Evolutionary conservation across 805 yeast genomes (phyloP).

Genomic region (Spathaspora gorwiae): DNA sequence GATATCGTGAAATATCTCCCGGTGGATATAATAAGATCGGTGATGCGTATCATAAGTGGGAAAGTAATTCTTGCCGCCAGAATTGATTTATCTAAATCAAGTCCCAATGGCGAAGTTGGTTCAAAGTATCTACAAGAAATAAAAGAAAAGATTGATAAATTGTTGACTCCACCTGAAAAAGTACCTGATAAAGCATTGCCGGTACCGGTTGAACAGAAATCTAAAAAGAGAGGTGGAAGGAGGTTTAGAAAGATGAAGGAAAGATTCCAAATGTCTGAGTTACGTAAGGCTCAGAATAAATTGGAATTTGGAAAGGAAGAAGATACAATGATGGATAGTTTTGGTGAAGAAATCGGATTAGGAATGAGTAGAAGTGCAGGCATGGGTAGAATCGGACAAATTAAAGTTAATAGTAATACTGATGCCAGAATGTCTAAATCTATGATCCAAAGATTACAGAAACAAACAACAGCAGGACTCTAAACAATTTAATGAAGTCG

Average conservation of each 20-base stretch:
- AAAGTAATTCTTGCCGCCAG: constrained; percentile 81
- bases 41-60: constrained; percentile 73
- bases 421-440: constrained; percentile 58
- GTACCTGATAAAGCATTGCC: constrained; percentile 61
- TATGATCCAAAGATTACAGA: constrained; percentile 47
- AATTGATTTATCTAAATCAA: constrained; percentile 53
- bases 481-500: constrained; percentile 8
- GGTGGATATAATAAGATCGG: constrained; percentile 57
- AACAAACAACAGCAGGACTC: constrained; percentile 4
- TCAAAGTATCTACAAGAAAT: constrained; percentile 57
- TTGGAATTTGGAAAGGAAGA: constrained; percentile 80
- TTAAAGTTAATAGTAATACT: constrained; percentile 42
- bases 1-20: constrained; percentile 59
- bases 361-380: constrained; percentile 55
- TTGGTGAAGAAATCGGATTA: constrained; percentile 78
- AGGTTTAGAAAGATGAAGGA: constrained; percentile 76
- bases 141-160: constrained; percentile 57
- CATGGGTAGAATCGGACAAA: constrained; percentile 17
- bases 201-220: constrained; percentile 66
- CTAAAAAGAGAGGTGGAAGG: constrained; percentile 84
- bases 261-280: constrained; percentile 73
- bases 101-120: constrained; percentile 53
- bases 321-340: constrained; percentile 53
- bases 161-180: constrained; percentile 73
- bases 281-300: constrained; percentile 78